Conservation (phyloP, 257 asterid genomes). For the Solanum piurae region DNA sequence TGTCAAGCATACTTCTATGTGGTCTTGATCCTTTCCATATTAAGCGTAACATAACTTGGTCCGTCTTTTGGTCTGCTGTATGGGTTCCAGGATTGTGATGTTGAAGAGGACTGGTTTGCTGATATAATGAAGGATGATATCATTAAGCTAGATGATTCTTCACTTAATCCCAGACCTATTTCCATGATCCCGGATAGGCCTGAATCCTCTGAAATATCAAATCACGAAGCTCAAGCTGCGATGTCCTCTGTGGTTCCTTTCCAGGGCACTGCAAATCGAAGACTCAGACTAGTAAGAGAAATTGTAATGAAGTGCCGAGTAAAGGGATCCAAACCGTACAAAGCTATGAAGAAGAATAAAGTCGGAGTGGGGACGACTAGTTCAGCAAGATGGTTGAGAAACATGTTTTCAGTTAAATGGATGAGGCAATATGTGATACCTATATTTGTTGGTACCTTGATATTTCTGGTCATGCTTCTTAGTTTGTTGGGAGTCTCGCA, state of each 20-base stretch:
- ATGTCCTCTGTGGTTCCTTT: constrained; percentile 8
- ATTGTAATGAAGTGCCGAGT: not conserved
- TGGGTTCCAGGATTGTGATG: constrained; percentile 25
- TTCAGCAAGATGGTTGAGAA: not conserved
- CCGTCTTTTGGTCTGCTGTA: not conserved
- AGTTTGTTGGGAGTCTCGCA: not conserved
- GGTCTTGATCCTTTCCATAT: not conserved
- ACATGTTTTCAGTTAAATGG: not conserved
- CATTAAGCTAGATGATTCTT: constrained; percentile 49
- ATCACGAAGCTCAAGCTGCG: constrained; percentile 12
- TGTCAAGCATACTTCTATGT: not conserved
- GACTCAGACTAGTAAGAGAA: constrained; percentile 31
- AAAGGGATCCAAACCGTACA: not conserved
- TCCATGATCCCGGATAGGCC: not conserved
- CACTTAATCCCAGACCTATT: constrained; percentile 4
- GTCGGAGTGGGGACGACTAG: not conserved
- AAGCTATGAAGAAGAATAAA: not conserved
- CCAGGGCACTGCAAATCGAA: constrained; percentile 57
- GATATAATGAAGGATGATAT: constrained; percentile 89
- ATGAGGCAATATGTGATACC: not conserved
- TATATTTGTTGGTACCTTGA: not conserved
- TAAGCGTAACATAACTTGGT: not conserved
- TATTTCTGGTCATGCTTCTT: not conserved
- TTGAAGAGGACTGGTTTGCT: constrained; percentile 67
- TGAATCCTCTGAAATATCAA: constrained; percentile 5